phyloP scores from a whole-genome alignment of 495 filamentous ascomycete species.

The Penicillium soppii region DNA sequence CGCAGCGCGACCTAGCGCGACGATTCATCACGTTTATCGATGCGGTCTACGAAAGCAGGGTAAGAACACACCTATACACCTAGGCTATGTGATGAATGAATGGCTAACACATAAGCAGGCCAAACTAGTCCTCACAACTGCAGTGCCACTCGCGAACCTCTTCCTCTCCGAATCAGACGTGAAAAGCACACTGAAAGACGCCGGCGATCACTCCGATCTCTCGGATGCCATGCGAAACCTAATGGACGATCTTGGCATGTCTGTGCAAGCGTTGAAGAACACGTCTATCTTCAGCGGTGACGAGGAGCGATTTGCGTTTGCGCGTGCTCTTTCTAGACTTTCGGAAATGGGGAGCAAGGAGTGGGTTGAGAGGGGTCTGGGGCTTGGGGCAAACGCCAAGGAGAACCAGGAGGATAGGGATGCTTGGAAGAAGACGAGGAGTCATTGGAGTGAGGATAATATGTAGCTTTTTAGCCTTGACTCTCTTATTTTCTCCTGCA shows the following conservation, averaged over 20 bases:
- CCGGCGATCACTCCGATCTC: slow-evolving; percentile 56
- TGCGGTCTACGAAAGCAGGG: slow-evolving; percentile 80
- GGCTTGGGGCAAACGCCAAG: slow-evolving; percentile 60
- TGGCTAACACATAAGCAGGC: slow-evolving; percentile 54
- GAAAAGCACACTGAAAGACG: slow-evolving; percentile 35
- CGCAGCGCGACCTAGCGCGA: slow-evolving; percentile 82
- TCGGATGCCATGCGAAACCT: slow-evolving; percentile 82
- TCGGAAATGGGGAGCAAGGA: slow-evolving; percentile 90
- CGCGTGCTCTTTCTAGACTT: slow-evolving; percentile 78
- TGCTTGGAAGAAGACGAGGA: slow-evolving; percentile 63
- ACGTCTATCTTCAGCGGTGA: slow-evolving; percentile 89
- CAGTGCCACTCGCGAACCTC: slow-evolving; percentile 76
- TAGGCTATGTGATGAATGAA: no score
- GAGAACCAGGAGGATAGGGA: slow-evolving; percentile 62
- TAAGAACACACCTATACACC: no score
- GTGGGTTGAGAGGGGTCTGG: slow-evolving; percentile 91
- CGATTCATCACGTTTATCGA: slow-evolving; percentile 98
- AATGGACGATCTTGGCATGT: slow-evolving; percentile 92
- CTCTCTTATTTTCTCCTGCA: no score
- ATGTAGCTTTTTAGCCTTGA: slow-evolving; percentile 46
- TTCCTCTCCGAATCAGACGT: slow-evolving; percentile 86
- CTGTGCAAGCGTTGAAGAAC: slow-evolving; percentile 80
- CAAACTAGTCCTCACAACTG: slow-evolving; percentile 92
- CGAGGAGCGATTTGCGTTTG: slow-evolving; percentile 96
- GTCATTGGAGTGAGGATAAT: slow-evolving; percentile 69